Evolutionary conservation across 495 filamentous ascomycete genomes (phyloP), one percentile per base, ranked within the genome.

Genomic region (Parachaetomium inaequale): DNA sequence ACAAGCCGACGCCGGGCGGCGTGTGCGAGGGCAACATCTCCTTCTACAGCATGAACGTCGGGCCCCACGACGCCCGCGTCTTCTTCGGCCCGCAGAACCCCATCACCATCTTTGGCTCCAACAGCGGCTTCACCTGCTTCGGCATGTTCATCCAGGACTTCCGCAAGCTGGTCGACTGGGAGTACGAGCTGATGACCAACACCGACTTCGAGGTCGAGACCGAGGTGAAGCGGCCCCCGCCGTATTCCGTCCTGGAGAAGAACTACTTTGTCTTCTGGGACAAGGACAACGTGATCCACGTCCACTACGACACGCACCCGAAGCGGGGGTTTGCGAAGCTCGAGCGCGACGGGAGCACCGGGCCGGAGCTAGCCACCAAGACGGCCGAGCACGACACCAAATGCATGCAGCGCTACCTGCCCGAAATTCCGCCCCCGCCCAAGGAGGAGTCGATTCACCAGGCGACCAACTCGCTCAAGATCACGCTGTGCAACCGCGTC

Each of bases 201-300:
- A 61, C 67, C 17, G 61, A 59, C 28, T 84, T 82, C 61, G 62
- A 65, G 1, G 42, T 56, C 17, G 74, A 70, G 1, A 80, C 74
- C 0, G 82, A 84, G 63, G 65, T 85, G 10, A 75, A 76, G 36
- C 74, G 82, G 1, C 81, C 80, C 3, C 40, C 34, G 6, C 71
- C 76, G 3, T 78, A 68, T 56, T 47, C 52, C 7, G 29, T 63
- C 8, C 42, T 84, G 5, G 81, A 85, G 68, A 84, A 84, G 76
- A 84, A 85, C 62, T 85, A 75, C 73, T 83, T 85, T 43, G 26
- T 81, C 10, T 85, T 84, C 69, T 84, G 82, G 82, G 80, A 82
- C 66, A 46, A 61, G 2, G 56, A 68, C 3, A 74, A 75, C 46
- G 58, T 75, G 32, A 68, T 75, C 56, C 81, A 82, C 68, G 73